A percentile compares a stretch with the other conserved stretches of the same genome.
Conservation (phyloP, 2,329 filamentous ascomycete genomes). For the Penicillium oxalicum region DNA sequence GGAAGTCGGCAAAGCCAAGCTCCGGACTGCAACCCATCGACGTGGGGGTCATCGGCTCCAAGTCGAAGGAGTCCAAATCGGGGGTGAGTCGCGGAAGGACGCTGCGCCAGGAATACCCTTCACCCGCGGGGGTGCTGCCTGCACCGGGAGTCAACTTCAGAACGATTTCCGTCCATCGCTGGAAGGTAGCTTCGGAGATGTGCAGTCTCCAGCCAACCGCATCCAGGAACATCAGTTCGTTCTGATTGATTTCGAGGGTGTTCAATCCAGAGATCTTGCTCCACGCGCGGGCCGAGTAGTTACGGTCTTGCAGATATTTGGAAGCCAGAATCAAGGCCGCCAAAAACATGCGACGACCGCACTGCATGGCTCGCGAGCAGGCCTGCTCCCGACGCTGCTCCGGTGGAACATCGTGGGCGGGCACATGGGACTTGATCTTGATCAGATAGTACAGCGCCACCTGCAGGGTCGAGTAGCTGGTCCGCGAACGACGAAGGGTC, state of each 20-base stretch:
- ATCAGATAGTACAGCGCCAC: constrained; percentile 95
- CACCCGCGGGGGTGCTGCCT: constrained; percentile 31
- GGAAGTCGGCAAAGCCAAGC: constrained; percentile 22
- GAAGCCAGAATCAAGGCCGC: constrained; percentile 91
- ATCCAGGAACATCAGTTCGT: constrained; percentile 85
- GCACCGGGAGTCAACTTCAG: constrained; percentile 69
- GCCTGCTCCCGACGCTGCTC: constrained; percentile 71
- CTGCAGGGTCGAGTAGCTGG: constrained; percentile 95
- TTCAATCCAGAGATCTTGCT: constrained; percentile 98
- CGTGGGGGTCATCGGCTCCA: constrained; percentile 29
- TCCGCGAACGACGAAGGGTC: constrained; percentile 86
- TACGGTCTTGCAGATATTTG: constrained; percentile 96
- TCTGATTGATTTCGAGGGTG: constrained; percentile 90
- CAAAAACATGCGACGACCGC: constrained; percentile 95
- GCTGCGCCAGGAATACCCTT: constrained; percentile 38
- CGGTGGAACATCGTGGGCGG: constrained; percentile 75
- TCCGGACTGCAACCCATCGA: constrained; percentile 24
- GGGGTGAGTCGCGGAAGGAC: constrained; percentile 54
- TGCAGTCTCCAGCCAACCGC: constrained; percentile 94
- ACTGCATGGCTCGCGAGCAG: constrained; percentile 76
- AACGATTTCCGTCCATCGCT: constrained; percentile 90
- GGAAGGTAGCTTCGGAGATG: constrained; percentile 80
- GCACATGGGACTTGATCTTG: constrained; percentile 85
- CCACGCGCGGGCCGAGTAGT: constrained; percentile 96
- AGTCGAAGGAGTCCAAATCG: constrained; percentile 48